phyloP scores from a whole-genome alignment of 768 basidiomycete genomes.

The Fomitopsis serialis region DNA sequence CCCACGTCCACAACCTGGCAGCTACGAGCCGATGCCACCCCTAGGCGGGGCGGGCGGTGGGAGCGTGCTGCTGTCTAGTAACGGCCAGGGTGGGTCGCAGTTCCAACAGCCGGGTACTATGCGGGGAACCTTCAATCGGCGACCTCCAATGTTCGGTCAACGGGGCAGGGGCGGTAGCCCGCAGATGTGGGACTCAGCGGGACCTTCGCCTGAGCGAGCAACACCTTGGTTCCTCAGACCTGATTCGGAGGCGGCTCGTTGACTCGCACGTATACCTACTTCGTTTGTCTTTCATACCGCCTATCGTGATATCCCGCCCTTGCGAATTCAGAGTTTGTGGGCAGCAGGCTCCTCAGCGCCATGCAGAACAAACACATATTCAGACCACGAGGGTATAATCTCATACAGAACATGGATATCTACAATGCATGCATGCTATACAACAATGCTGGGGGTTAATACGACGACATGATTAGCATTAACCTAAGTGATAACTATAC shows the following conservation, averaged over 20 bases:
- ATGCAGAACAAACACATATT: background rate
- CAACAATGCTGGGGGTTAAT: background rate
- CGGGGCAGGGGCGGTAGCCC: conserved; percentile 30
- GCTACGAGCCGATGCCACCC: conserved; percentile 4
- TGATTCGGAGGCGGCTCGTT: conserved; percentile 6
- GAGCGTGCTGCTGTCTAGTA: background rate
- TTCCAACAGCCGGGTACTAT: conserved; percentile 23
- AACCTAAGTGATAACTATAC: background rate
- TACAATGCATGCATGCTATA: background rate
- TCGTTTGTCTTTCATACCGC: background rate
- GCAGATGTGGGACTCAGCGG: conserved; percentile 21
- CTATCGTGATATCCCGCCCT: too few species aligned
- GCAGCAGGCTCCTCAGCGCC: too few species aligned
- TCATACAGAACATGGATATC: background rate
- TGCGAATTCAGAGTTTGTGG: too few species aligned
- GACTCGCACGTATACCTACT: background rate
- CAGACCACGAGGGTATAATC: background rate
- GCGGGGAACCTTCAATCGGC: conserved; percentile 42
- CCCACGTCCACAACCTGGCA: conserved; percentile 24
- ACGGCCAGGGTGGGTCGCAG: conserved; percentile 1
- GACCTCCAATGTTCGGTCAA: conserved; percentile 58
- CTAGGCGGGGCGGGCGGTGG: background rate
- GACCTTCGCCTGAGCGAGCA: background rate
- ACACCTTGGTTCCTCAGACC: background rate
- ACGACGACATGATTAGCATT: conserved; percentile 1